Evolutionary conservation across 2,329 filamentous ascomycete species (phyloP).

Genomic region (Diaporthe sp.): DNA sequence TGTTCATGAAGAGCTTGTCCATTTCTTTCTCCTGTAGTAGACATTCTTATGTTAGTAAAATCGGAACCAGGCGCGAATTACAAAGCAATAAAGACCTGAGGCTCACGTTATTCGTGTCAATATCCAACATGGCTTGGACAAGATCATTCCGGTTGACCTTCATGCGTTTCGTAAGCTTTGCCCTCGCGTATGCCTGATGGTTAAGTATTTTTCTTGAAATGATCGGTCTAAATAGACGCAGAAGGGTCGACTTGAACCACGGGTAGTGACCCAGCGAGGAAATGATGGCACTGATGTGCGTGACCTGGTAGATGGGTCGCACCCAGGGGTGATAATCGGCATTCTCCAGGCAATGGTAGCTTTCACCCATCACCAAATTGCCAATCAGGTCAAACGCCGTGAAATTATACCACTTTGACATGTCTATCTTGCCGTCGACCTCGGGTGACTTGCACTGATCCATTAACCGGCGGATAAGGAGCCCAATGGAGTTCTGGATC

Average conservation of each 20-base stretch:
- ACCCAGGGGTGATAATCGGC: slow-evolving; percentile 26
- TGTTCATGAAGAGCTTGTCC: slow-evolving; percentile 20
- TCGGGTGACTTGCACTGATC: background rate
- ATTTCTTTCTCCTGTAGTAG: slow-evolving; percentile 26
- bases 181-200: background rate
- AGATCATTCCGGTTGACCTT: background rate
- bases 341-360: slow-evolving; percentile 23
- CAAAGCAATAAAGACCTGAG: no score
- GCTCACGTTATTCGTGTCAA: background rate
- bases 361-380: slow-evolving; percentile 21
- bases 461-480: background rate
- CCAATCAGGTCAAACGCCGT: slow-evolving; percentile 29
- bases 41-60: background rate
- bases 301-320: slow-evolving; percentile 21
- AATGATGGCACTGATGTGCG: slow-evolving; percentile 15
- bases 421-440: slow-evolving; percentile 2
- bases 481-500: slow-evolving; percentile 3
- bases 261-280: slow-evolving; percentile 24
- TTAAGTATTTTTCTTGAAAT: background rate
- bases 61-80: background rate
- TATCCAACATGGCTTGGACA: background rate
- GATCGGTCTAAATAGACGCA: background rate
- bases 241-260: slow-evolving; percentile 5
- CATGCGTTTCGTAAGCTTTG: background rate
- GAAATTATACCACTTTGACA: slow-evolving; percentile 25